A percentile compares a stretch with the other conserved stretches of the same genome.
phyloP scores from a whole-genome alignment of 768 basidiomycete species.

The Pulveroboletus ravenelii region DNA sequence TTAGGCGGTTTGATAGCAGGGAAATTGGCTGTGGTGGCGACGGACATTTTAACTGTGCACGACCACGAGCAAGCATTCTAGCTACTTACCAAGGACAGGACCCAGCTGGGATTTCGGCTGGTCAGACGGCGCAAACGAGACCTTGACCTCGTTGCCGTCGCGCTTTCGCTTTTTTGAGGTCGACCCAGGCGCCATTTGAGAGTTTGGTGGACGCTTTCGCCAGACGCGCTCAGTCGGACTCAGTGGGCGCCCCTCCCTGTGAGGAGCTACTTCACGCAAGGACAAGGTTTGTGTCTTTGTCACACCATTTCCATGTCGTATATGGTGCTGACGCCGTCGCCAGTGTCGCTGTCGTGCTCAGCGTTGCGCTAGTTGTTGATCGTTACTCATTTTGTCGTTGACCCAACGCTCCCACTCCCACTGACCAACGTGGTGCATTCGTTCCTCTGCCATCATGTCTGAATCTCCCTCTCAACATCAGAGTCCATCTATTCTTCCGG shows the following conservation, averaged over 20 bases:
- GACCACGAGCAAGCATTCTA: slow-evolving; percentile 19
- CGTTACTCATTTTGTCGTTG: slow-evolving; percentile 23
- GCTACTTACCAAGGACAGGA: slow-evolving; percentile 48
- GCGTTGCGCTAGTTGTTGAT: slow-evolving; percentile 16
- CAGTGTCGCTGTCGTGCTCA: slow-evolving; percentile 14
- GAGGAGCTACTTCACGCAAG: slow-evolving; percentile 16
- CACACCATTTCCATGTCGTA: slow-evolving; percentile 1
- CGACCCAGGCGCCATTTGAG: slow-evolving; percentile 20
- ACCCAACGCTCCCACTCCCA: slow-evolving; percentile 9
- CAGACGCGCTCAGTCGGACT: slow-evolving; percentile 2
- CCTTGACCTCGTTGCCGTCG: slow-evolving; percentile 29
- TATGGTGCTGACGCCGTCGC: slow-evolving; percentile 13
- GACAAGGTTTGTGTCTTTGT: slow-evolving; percentile 19
- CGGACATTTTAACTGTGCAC: slow-evolving; percentile 15
- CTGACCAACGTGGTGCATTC: slow-evolving; percentile 15
- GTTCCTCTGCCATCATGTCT: slow-evolving; percentile 27
- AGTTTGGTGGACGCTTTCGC: slow-evolving; percentile 14
- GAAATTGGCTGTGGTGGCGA: slow-evolving; percentile 47
- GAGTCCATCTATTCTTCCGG: slow-evolving; percentile 20
- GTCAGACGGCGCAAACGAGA: slow-evolving; percentile 36
- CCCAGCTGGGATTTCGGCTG: slow-evolving; percentile 38
- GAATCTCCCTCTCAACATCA: slow-evolving; percentile 25
- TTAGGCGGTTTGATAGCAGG: slow-evolving; percentile 58
- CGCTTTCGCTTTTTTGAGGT: slow-evolving; percentile 50
- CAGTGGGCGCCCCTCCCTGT: background rate